These are phyloP conservation scores for Torrubiellomyces zombiae DNA, from an alignment of 2,329 filamentous ascomycete genomes.

Conservation along the genomic window DNA sequence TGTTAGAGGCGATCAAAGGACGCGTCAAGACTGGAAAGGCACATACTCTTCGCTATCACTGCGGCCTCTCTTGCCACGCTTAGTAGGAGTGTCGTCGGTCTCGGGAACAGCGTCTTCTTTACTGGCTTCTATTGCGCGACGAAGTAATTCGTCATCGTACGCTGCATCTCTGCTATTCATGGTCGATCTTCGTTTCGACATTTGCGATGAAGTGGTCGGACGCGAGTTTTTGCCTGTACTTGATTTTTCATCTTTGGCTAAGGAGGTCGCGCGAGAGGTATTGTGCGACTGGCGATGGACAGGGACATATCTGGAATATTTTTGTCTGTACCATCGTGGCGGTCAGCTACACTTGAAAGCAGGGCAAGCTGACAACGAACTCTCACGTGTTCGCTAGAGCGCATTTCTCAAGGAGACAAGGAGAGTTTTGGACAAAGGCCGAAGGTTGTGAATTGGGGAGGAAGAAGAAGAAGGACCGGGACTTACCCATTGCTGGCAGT, in stretches of 20 bases:
- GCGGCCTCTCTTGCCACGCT: slow-evolving; percentile 65
- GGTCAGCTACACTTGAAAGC: too few species aligned
- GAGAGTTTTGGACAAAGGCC: too few species aligned
- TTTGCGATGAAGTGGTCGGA: slow-evolving; percentile 31
- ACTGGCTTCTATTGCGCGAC: slow-evolving; percentile 86
- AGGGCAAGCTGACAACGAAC: too few species aligned
- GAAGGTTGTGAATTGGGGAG: background rate
- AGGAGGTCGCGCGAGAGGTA: slow-evolving; percentile 45
- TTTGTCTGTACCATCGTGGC: slow-evolving; percentile 30
- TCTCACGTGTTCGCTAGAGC: too few species aligned
- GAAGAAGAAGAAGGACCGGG: background rate
- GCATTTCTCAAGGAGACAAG: too few species aligned
- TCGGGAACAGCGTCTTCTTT: slow-evolving; percentile 54
- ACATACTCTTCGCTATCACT: slow-evolving; percentile 92
- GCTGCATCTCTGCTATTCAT: slow-evolving; percentile 95
- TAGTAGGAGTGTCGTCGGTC: slow-evolving; percentile 32
- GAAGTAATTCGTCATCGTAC: slow-evolving; percentile 83
- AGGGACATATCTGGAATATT: slow-evolving; percentile 49
- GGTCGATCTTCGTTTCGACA: slow-evolving; percentile 75
- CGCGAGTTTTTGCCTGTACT: slow-evolving; percentile 40
- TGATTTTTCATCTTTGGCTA: slow-evolving; percentile 44
- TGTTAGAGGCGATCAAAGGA: slow-evolving; percentile 7
- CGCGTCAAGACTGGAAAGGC: too few species aligned
- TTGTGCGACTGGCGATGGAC: slow-evolving; percentile 38
- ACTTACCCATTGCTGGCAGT: slow-evolving; percentile 73